A percentile compares a stretch with the other conserved stretches of the same genome.
Evolutionary conservation across 2,329 filamentous ascomycete species (phyloP).

Genomic region (Fusarium annulatum): DNA sequence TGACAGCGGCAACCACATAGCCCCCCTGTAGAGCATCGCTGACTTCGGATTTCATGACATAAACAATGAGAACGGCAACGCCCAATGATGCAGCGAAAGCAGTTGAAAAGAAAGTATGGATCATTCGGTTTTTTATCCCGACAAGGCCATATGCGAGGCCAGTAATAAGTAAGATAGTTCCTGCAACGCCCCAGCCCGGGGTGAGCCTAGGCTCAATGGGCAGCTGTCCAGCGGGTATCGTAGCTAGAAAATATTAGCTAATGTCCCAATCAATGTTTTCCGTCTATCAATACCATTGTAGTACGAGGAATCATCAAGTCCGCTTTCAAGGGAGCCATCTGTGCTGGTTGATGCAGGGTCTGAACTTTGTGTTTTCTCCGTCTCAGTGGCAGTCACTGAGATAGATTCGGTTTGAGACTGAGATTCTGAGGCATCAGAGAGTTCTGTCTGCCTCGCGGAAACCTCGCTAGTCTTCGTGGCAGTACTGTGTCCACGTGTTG

Average conservation of each 20-base stretch:
- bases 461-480: conserved; percentile 23
- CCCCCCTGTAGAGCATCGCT: conserved; percentile 82
- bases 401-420: conserved; percentile 18
- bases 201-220: conserved; percentile 81
- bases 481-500: conserved; percentile 19
- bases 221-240: conserved; percentile 64
- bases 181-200: conserved; percentile 82
- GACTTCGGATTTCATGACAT: conserved; percentile 86
- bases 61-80: conserved; percentile 84
- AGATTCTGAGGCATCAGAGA: conserved; percentile 5
- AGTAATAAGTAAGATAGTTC: conserved; percentile 77
- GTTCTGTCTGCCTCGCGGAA: conserved; percentile 25
- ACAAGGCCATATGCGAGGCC: conserved; percentile 79
- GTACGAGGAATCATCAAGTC: conserved; percentile 46
- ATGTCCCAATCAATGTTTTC: neutral
- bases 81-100: conserved; percentile 78
- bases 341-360: conserved; percentile 37
- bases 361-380: conserved; percentile 19
- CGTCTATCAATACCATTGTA: conserved; percentile 49
- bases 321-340: conserved; percentile 25
- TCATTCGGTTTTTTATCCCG: conserved; percentile 83
- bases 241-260: conserved; percentile 49
- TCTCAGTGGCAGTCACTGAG: conserved; percentile 25
- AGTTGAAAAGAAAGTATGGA: conserved; percentile 84
- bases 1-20: conserved; percentile 81